Base-by-base conservation (phyloP, 2,329 filamentous ascomycete species). In the Phaeophleospora eucalypticola region DNA sequence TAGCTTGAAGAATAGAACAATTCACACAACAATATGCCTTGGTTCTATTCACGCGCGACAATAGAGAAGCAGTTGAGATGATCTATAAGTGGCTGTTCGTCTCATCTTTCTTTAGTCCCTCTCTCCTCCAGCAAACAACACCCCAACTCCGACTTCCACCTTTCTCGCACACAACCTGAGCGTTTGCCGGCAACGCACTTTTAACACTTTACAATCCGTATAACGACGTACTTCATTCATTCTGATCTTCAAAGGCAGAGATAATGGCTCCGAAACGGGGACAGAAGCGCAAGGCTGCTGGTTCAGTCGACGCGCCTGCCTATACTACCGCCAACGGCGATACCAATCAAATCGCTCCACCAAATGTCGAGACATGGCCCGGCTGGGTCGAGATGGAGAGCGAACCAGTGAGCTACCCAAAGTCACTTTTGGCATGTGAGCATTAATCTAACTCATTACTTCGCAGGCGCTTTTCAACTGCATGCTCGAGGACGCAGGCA, bases 361-460 rank as follows among this genome's bases (percentile, higher is more conserved):
- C 76, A 21, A 81, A 86, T 57, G 74, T 77, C 18, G 67, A 75
- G 19, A 73, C 76, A 21, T 89, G 84, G 81, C 74, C 80, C 41
- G 84, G 85, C 18, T 91, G 86, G 82, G 79, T 84, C 48, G 89
- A 96, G 62, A 77, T 97, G 41, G 89, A 95, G 68, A 95, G 89
- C 4, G 89, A 96, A 52, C 90, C 90, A 6, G 88, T 89, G 68
- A 68, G 79, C 63, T 15, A 20, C 29, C 39, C 8, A 12, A 34
- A 19, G 19, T 19, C 18, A 6, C 33, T 24, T 21, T 33, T 10
- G n/a, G n/a, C n/a, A n/a, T n/a, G n/a, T n/a, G n/a, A n/a, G n/a
- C 21, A 14, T 17, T 20, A 12, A 12, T 37, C 42, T 15, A 29
- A 16, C 17, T 34, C 15, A 39, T 41, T 4, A 38, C 12, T 43